Conservation (phyloP, 345 rosid genomes). For the Citropsis articulata region DNA sequence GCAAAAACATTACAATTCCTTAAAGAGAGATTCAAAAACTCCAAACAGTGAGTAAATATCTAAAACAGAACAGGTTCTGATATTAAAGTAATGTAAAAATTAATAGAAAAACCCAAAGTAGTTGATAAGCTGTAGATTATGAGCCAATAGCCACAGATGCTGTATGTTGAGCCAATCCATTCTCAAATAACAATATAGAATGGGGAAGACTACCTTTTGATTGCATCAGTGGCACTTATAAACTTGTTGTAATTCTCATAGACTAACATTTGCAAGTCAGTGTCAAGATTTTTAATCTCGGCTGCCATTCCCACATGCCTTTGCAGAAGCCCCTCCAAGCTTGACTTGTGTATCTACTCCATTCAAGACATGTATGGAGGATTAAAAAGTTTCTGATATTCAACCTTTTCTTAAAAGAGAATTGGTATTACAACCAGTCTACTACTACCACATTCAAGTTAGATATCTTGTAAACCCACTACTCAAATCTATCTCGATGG, state of each 20-base stretch:
- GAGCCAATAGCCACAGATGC: not conserved
- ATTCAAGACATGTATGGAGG: not conserved
- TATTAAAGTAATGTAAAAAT: too few species aligned
- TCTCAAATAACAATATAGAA: not conserved
- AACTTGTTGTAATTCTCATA: constrained; percentile 97
- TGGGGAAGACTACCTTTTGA: constrained; percentile 66
- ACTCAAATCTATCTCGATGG: not conserved
- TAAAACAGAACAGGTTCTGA: too few species aligned
- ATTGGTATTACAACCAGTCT: not conserved
- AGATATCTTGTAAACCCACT: not conserved
- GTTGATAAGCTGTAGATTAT: not conserved
- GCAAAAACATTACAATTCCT: constrained; percentile 9
- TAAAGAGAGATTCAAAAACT: not conserved
- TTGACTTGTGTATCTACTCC: constrained; percentile 71
- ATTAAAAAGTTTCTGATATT: not conserved
- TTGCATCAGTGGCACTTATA: constrained; percentile 97
- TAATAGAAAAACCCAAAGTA: not conserved
- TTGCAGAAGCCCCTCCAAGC: constrained; percentile 81
- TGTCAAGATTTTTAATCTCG: constrained; percentile 97
- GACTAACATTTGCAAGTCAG: constrained; percentile 96
- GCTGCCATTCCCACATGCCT: constrained; percentile 98
- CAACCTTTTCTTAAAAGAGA: not conserved
- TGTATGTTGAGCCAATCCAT: too few species aligned
- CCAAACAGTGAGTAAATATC: not conserved
- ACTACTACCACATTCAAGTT: not conserved